Evolutionary conservation across 169 alveolate species (phyloP).

Genomic region (Plasmodium gaboni): DNA sequence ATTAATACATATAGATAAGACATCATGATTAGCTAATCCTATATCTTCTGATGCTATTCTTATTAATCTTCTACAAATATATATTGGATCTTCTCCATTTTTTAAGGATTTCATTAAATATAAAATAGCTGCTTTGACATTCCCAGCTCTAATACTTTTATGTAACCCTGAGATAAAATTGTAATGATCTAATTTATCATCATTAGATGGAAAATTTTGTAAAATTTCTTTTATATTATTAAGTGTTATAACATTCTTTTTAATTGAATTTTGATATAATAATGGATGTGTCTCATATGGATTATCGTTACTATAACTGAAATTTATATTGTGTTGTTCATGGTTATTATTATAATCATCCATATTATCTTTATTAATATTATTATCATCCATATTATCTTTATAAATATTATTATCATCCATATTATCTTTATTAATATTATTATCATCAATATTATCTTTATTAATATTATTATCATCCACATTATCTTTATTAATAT

Average conservation of each 20-base stretch:
- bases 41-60: conserved; percentile 76
- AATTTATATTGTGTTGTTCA: no score
- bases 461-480: neutral
- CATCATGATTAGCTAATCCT: conserved; percentile 67
- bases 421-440: neutral
- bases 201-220: conserved; percentile 69
- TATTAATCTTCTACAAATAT: conserved; percentile 73
- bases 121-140: conserved; percentile 66
- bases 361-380: neutral
- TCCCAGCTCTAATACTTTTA: conserved; percentile 76
- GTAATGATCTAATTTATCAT: conserved; percentile 66
- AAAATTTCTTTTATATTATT: conserved; percentile 46
- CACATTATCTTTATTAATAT: neutral
- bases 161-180: conserved; percentile 70
- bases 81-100: conserved; percentile 75
- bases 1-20: conserved; percentile 52
- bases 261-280: neutral
- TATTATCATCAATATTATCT: neutral
- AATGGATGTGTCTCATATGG: neutral
- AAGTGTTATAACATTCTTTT: conserved; percentile 42
- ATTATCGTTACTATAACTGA: no score
- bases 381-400: conserved; percentile 3
- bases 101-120: conserved; percentile 61
- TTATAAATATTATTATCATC: conserved; percentile 1
- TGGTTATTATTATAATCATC: neutral